Base-by-base conservation (phyloP, 2,329 filamentous ascomycete genomes). In the Alternaria alternata region DNA sequence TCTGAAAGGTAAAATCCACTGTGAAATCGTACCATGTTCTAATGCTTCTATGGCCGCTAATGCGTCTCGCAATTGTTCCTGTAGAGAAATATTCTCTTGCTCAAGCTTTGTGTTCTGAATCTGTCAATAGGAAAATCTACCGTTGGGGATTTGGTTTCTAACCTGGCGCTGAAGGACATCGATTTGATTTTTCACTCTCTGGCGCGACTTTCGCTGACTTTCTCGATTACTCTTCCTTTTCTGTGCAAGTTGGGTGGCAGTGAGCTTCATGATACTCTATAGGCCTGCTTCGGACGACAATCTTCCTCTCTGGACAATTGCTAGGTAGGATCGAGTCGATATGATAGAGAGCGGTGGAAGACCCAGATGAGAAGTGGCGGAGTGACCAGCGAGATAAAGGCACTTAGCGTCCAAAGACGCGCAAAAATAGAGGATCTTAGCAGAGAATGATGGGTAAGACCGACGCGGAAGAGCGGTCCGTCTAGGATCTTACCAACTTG, bases 41-140 rank as follows among this genome's bases (percentile, higher is more conserved):
- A 60, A 52, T 7, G 30, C 47, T 47, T 56, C 53, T 48, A 60
- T 48, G 7, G 42, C 39, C 54, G 18, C 42, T 51, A 52, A 22
- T 38, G 30, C 41, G 22, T 48, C 16, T 48, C 42, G 47, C 4
- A 60, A 32, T 20, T 16, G 41, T 42, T 52, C 22, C 20, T 42
- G 24, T 42, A 60, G 52, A 9, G 32, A 60, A 2, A 34, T 12
- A 16, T 52, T 60, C 16, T 60, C 26, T 42, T 28, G 12, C 32
- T 56, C 3, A 52, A 60, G 57, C 32, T 55, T 32, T 60, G 3
- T 60, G 12, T 56, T 60, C 57, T 60, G 24, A 36, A 43, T 26
- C 39, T 14, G 24, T 60, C 47, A 59, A 55, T 41, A 11, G 26
- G 51, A 47, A 28, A 48, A 14, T 55, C 52, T 55, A 57, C 6